Evolutionary conservation across 768 basidiomycete genomes (phyloP), one percentile per base, ranked within the genome.

Genomic region (Butyriboletus loyo): DNA sequence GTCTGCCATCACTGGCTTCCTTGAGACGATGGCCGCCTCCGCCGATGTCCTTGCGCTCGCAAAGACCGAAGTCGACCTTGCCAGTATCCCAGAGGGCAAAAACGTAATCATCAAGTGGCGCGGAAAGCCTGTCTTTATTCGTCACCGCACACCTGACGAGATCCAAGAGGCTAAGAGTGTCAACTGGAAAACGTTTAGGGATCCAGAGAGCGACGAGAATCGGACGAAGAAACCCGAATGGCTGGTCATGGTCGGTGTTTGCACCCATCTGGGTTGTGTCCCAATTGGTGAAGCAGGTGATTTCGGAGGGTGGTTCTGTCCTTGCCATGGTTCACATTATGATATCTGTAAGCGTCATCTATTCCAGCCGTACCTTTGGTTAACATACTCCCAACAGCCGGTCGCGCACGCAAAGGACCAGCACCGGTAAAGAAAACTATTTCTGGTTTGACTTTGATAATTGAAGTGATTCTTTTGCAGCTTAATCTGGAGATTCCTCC

Each of bases 281-380:
- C 96, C 96, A 55, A 97, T 99, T 68, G 96, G 96, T 61, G 93
- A 96, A 73, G 85, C 92, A 57, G 94, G 93, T 71, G 96, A 98
- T 73, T 98, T 79, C 68, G 96, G 95, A 75, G 96, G 96, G 73
- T 99, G 96, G 95, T 92, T 96, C 86, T 96, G 94, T 79, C 94
- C 95, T 47, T 98, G 96, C 79, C 96, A 98, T 72, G 97, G 96
- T 68, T 98, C 96, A 48, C 96, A 99, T 68, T 95, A 94, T 66
- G 94, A 98, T 73, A 97, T 97, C 54, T 96, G 89, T 91, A 63
- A 55, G 88, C 73, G 39, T 21, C 7, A 13, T 40, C 10, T 19
- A n/a, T n/a, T 17, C 25, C 13, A 24, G 9, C 21, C 2, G 28
- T 56, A 14, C 41, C 49, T 36, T 46, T 11, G 57, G 39, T 39